Evolutionary conservation across 768 basidiomycete species (phyloP), one percentile per base, ranked within the genome.

Genomic region (Coprinopsis sp.): DNA sequence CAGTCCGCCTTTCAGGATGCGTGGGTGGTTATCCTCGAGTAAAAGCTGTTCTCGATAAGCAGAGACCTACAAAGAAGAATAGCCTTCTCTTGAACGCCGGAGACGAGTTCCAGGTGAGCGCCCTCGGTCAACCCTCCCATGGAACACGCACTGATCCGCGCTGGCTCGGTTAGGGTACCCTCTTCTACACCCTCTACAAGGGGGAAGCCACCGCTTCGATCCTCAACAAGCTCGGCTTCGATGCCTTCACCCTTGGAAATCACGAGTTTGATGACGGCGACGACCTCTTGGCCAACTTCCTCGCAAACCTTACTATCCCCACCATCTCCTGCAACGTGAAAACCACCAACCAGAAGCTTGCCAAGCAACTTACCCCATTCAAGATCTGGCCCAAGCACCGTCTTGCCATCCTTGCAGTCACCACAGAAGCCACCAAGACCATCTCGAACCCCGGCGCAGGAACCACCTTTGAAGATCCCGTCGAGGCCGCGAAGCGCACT

Each of bases 231-330:
- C 57, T 74, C 21, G 66, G 65, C 2, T 74, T 71, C 54, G 69
- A 71, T 40, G 70, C 69, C 1, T 64, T 73, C 55, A 72, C 71
- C 0, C 62, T 71, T 1, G 74, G 73, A 27, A 73, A 74, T 49
- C 72, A 73, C 52, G 72, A 73, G 50, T 74, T 73, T 41, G 73
- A 74, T 55, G 62, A 65, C 13, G 72, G 73, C 13, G 66, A 70
- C 41, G 64, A 66, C 31, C 58, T 64, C 8, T 60, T 73, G 3
- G 66, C 65, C 12, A 53, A 55, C 23, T 71, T 70, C 56, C 53
- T 72, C 29, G 49, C 54, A 43, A 71, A 70, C 44, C 64, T 76
- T 47, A 71, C 63, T 4, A 66, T 71, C 58, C 72, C 74, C 2
- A 57, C 69, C 52, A 64, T 76, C 49, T 73, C 70, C 22, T 67